Evolutionary conservation across 805 yeast species (phyloP).

Genomic region (Saturnispora diversa): DNA sequence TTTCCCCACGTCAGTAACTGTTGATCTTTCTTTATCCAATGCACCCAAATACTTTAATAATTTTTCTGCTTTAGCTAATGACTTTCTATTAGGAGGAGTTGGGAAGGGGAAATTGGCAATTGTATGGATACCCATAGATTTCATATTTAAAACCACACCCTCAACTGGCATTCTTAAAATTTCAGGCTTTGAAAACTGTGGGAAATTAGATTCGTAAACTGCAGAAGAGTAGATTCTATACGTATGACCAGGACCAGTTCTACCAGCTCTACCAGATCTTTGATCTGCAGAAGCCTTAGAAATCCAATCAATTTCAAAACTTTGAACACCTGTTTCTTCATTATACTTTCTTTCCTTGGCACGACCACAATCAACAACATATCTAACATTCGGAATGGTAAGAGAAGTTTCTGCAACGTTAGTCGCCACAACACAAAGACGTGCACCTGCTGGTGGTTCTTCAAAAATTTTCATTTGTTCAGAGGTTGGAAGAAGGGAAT

Average conservation of each 20-base stretch:
- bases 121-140: slow-evolving; percentile 91
- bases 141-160: slow-evolving; percentile 92
- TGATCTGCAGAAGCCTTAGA: slow-evolving; percentile 95
- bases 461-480: slow-evolving; percentile 93
- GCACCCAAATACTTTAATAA: slow-evolving; percentile 74
- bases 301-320: slow-evolving; percentile 85
- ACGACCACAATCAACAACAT: slow-evolving; percentile 93
- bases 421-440: slow-evolving; percentile 91
- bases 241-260: slow-evolving; percentile 98
- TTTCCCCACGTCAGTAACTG: slow-evolving; percentile 70
- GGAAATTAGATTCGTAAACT: slow-evolving; percentile 77
- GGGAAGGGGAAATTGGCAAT: slow-evolving; percentile 89
- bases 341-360: slow-evolving; percentile 81
- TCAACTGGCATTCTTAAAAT: slow-evolving; percentile 93
- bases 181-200: slow-evolving; percentile 80
- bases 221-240: slow-evolving; percentile 91
- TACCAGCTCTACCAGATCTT: slow-evolving; percentile 75
- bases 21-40: slow-evolving; percentile 39
- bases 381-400: slow-evolving; percentile 91
- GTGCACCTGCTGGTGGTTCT: slow-evolving; percentile 73
- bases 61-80: slow-evolving; percentile 58
- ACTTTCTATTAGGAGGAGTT: slow-evolving; percentile 69
- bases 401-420: slow-evolving; percentile 97
- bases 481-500: slow-evolving; percentile 85
- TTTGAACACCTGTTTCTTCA: slow-evolving; percentile 82